Conservation (phyloP, 2,329 filamentous ascomycete species). For the Diplocarpon rosae region DNA sequence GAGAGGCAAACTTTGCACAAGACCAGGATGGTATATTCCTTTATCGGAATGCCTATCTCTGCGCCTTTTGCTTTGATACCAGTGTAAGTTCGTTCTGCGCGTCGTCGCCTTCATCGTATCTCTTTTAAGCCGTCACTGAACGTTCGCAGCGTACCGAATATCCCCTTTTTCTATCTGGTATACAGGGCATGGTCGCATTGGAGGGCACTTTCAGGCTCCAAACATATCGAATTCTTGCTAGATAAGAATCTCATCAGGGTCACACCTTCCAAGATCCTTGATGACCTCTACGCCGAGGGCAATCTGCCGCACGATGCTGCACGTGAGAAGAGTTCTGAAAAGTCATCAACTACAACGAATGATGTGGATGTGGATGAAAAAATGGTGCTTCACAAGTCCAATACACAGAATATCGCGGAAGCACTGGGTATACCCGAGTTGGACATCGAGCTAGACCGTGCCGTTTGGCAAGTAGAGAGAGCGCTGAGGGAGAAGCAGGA, state of each 20-base stretch:
- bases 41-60: constrained; percentile 72
- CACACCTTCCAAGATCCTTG: constrained; percentile 56
- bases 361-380: constrained; percentile 24
- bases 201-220: constrained; percentile 74
- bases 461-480: constrained; percentile 60
- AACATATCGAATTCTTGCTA: constrained; percentile 72
- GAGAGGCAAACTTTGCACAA: constrained; percentile 73
- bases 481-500: constrained; percentile 21
- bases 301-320: constrained; percentile 13
- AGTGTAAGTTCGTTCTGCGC: constrained; percentile 47
- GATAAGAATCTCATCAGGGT: constrained; percentile 59
- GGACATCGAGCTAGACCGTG: constrained; percentile 61
- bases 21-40: constrained; percentile 67
- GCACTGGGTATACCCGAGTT: constrained; percentile 58
- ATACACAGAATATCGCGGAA: constrained; percentile 47
- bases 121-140: constrained; percentile 2
- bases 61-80: constrained; percentile 76
- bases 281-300: constrained; percentile 53
- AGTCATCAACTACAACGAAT: constrained; percentile 8
- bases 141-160: constrained; percentile 64
- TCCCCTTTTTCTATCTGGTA: constrained; percentile 92
- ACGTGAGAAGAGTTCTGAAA: constrained; percentile 1
- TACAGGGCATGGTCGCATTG: constrained; percentile 91
- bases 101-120: background rate
- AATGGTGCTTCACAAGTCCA: constrained; percentile 37